These are phyloP conservation scores for Aspergillus bertholletiae DNA, from an alignment of 495 filamentous ascomycete species.

Conservation along the genomic window DNA sequence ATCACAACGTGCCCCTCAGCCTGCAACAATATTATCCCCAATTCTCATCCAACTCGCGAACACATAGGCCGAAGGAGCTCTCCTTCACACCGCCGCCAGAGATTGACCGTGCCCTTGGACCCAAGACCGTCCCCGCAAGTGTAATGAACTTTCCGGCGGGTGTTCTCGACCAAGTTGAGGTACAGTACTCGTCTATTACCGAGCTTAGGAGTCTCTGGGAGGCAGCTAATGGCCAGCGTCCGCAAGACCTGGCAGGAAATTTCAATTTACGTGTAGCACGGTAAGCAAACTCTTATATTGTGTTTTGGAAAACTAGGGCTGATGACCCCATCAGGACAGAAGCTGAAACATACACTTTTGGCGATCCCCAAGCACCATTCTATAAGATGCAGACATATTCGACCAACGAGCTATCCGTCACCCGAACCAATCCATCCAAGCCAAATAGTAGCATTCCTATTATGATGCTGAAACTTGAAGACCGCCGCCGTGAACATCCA, in stretches of 20 bases:
- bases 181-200: slow-evolving; percentile 38
- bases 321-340: slow-evolving; percentile 27
- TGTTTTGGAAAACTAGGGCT: neutral
- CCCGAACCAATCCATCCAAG: slow-evolving; percentile 35
- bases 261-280: slow-evolving; percentile 45
- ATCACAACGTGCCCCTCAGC: slow-evolving; percentile 63
- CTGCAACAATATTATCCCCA: slow-evolving; percentile 68
- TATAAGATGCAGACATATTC: slow-evolving; percentile 43
- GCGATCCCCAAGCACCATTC: slow-evolving; percentile 38
- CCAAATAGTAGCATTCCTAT: slow-evolving; percentile 42
- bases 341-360: slow-evolving; percentile 36
- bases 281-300: slow-evolving; percentile 23
- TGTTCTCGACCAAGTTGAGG: slow-evolving; percentile 30
- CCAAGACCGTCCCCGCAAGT: slow-evolving; percentile 45
- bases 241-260: slow-evolving; percentile 28
- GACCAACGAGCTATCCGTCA: slow-evolving; percentile 38
- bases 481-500: slow-evolving; percentile 53
- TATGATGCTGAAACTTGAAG: slow-evolving; percentile 58
- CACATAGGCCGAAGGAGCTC: slow-evolving; percentile 33
- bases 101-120: slow-evolving; percentile 38
- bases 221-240: slow-evolving; percentile 51
- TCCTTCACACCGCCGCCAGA: slow-evolving; percentile 29
- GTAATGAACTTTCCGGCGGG: slow-evolving; percentile 42
- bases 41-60: slow-evolving; percentile 37
- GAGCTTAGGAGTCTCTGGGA: slow-evolving; percentile 51